Base-by-base conservation (phyloP, 108 stramenopile species). In the Cyclostephanos tholiformis region DNA sequence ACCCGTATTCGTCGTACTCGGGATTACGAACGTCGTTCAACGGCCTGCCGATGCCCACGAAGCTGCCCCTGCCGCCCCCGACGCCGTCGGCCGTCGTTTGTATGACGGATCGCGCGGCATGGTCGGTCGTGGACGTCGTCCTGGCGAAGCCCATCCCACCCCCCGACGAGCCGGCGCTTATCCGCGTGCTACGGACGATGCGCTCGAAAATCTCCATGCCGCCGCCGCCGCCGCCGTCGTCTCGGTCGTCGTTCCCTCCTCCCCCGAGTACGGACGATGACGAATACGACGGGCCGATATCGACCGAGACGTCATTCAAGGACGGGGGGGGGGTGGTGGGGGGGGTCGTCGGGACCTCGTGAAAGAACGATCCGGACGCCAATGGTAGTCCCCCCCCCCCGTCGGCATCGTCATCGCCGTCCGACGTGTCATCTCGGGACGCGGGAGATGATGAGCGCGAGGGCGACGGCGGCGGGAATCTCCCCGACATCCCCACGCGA, bases 1-100 rank as follows among this genome's bases (percentile, higher is more conserved):
- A 96, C 38, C 95, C 95, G 53, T 92, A 78, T 39, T 91, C 86
- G 75, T 96, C 95, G 56, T 86, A 87, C 79, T 93, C 91, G 20
- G 91, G 95, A 62, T 91, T 91, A 56, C 74, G 83, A 10, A 85
- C 69, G 69, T 93, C 89, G 57, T 96, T 96, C 16, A 89, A 32
- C 9, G 85, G 86, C 60, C 80, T 84, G 23, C 93, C 93, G 39
- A 94, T 86, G 2, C 75, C 90, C 2, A 91, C 82, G 67, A 80
- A 94, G 6, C 85, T 80, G 49, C 83, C 82, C 82, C 89, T 65
- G 16, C 68, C 50, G 16, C 69, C 79, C 19, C 52, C 35, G 59
- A 29, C 43, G n/a, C n/a, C 12, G 71, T 63, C 22, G 56, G 52
- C 10, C 39, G 72, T 77, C 14, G 81, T 77, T 50, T 77, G 65